A percentile compares a stretch with the other conserved stretches of the same genome.
Conservation (phyloP, 495 filamentous ascomycete species). For the Tuber melanosporum region DNA sequence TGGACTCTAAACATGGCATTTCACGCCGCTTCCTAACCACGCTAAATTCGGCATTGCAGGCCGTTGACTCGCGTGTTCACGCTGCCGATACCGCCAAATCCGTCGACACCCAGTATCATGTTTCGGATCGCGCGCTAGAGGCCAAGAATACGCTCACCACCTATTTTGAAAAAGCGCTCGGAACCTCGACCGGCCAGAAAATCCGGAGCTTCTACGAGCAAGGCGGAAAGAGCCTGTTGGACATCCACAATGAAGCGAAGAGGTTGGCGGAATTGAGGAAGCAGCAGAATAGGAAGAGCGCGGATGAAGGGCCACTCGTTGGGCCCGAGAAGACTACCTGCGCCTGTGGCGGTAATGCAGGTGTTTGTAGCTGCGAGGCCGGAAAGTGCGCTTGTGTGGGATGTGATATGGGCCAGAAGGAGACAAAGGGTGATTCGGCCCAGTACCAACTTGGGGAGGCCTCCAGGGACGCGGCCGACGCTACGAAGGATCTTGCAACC, state of each 20-base stretch:
- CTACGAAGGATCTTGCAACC: slow-evolving; percentile 18
- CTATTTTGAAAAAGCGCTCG: slow-evolving; percentile 89
- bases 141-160: slow-evolving; percentile 51
- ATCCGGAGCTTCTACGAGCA: slow-evolving; percentile 78
- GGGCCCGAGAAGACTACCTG: slow-evolving; percentile 43
- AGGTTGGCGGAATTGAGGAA: slow-evolving; percentile 83
- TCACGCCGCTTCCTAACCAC: slow-evolving; percentile 66
- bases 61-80: slow-evolving; percentile 70
- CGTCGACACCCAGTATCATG: slow-evolving; percentile 48
- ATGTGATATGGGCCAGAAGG: slow-evolving; percentile 40
- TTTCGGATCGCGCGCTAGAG: slow-evolving; percentile 43
- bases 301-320: slow-evolving; percentile 26
- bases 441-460: slow-evolving; percentile 25
- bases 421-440: slow-evolving; percentile 11
- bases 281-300: slow-evolving; percentile 53
- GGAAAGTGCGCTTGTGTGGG: slow-evolving; percentile 43
- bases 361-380: slow-evolving; percentile 38
- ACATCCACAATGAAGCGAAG: slow-evolving; percentile 84
- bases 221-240: slow-evolving; percentile 74
- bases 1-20: slow-evolving; percentile 88
- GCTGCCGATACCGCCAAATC: slow-evolving; percentile 44
- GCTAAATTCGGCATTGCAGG: slow-evolving; percentile 58
- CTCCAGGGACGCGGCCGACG: slow-evolving; percentile 17
- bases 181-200: slow-evolving; percentile 76
- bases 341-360: slow-evolving; percentile 33